phyloP scores from a whole-genome alignment of 768 basidiomycete genomes.

The Suillus luteus region DNA sequence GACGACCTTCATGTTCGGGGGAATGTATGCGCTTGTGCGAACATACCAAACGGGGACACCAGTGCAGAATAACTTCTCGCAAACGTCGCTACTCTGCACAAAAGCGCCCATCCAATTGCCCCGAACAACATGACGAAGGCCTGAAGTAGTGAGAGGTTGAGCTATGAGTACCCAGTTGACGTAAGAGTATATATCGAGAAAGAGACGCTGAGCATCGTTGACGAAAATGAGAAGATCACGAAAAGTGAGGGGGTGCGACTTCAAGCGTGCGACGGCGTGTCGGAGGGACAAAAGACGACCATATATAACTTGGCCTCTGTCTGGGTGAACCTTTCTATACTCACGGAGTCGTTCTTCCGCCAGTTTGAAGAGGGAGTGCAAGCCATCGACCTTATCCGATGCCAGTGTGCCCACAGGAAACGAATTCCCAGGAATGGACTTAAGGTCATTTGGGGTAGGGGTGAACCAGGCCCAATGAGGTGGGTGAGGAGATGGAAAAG shows the following conservation, averaged over 20 bases:
- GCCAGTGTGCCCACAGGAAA: conserved; percentile 9
- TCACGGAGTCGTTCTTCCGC: neutral
- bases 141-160: conserved; percentile 1
- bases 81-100: neutral
- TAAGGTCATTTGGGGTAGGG: neutral
- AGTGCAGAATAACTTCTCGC: neutral
- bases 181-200: conserved; percentile 11
- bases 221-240: no score
- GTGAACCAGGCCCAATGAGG: conserved; percentile 12
- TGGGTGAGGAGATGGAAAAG: conserved; percentile 8
- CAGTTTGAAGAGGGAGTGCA: conserved; percentile 1
- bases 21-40: neutral
- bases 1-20: neutral
- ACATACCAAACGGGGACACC: conserved; percentile 7
- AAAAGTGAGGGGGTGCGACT: no score
- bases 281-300: neutral
- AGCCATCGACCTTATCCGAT: conserved; percentile 3
- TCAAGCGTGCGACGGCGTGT: neutral
- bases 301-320: conserved; percentile 2
- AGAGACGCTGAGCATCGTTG: neutral
- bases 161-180: conserved; percentile 4
- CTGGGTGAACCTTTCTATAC: neutral
- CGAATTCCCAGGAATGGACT: neutral
- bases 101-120: conserved; percentile 10
- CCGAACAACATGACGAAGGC: neutral